phyloP scores from a whole-genome alignment of 768 basidiomycete species.

The Collybia mongolica region DNA sequence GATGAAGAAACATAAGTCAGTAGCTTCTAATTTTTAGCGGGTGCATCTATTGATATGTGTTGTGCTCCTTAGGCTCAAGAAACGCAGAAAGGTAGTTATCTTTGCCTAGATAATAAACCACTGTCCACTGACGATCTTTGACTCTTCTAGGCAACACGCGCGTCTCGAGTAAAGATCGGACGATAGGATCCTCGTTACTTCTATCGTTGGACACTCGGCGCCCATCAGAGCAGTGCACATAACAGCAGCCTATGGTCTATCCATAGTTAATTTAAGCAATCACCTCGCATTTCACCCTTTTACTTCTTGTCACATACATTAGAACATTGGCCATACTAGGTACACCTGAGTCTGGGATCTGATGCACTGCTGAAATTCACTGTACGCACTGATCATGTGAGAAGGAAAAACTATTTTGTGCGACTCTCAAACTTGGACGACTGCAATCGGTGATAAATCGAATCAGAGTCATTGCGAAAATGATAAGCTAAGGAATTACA shows the following conservation, averaged over 20 bases:
- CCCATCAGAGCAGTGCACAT: slow-evolving; percentile 2
- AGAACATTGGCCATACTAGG: too few relatives aligned
- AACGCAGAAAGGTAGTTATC: slow-evolving; percentile 75
- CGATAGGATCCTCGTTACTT: slow-evolving; percentile 17
- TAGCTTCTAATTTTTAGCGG: slow-evolving; percentile 13
- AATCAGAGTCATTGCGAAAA: too few relatives aligned
- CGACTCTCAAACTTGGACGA: too few relatives aligned
- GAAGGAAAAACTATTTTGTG: too few relatives aligned
- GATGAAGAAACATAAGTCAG: slow-evolving; percentile 97
- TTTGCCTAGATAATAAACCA: background rate
- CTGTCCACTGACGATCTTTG: slow-evolving; percentile 14
- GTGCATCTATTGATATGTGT: slow-evolving; percentile 1
- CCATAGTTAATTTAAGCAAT: slow-evolving; percentile 16
- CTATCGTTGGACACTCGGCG: slow-evolving; percentile 3
- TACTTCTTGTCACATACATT: too few relatives aligned
- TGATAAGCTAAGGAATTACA: too few relatives aligned
- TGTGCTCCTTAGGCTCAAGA: slow-evolving; percentile 66
- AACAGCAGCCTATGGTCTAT: slow-evolving; percentile 9
- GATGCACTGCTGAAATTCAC: too few relatives aligned
- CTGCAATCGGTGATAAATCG: too few relatives aligned
- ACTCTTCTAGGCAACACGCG: slow-evolving; percentile 41
- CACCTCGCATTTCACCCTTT: slow-evolving; percentile 1
- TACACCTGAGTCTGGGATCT: too few relatives aligned
- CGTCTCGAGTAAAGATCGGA: slow-evolving; percentile 32
- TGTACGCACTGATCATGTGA: too few relatives aligned